Conservation (phyloP, 768 basidiomycete species). For the Pisolithus orientalis region DNA sequence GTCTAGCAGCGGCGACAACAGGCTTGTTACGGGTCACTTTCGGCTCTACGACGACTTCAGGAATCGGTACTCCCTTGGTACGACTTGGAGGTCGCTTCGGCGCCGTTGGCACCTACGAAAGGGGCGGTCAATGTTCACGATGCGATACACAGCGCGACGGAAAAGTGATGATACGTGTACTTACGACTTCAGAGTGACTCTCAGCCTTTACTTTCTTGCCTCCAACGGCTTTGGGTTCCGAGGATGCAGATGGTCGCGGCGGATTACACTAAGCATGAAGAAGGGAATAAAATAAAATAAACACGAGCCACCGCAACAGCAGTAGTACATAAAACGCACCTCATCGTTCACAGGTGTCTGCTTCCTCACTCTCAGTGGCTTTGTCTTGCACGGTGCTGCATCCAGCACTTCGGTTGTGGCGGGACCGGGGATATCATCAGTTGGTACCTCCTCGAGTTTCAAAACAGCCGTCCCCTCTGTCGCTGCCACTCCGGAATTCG, state of each 20-base stretch:
- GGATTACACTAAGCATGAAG: too few relatives aligned
- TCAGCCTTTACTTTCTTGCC: conserved; percentile 2
- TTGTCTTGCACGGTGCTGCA: conserved; percentile 10
- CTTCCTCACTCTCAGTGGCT: conserved; percentile 4
- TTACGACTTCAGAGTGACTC: neutral
- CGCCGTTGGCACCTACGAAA: too few relatives aligned
- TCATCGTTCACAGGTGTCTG: conserved; percentile 1
- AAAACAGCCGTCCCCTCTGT: neutral
- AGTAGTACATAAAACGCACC: neutral
- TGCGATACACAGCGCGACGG: neutral
- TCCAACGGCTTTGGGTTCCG: neutral
- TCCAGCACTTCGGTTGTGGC: conserved; percentile 12
- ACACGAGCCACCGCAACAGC: too few relatives aligned
- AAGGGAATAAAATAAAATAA: too few relatives aligned
- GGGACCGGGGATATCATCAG: neutral
- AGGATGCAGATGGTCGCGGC: too few relatives aligned
- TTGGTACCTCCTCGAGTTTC: neutral
- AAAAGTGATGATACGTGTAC: neutral
- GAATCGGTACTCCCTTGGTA: neutral
- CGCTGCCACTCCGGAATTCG: neutral
- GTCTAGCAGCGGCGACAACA: neutral
- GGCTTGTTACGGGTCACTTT: neutral
- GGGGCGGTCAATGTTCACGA: too few relatives aligned
- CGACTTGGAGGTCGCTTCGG: neutral
- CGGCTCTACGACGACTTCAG: neutral